Evolutionary conservation across 257 asterid genomes (phyloP).

Genomic region (Echites panduratus): DNA sequence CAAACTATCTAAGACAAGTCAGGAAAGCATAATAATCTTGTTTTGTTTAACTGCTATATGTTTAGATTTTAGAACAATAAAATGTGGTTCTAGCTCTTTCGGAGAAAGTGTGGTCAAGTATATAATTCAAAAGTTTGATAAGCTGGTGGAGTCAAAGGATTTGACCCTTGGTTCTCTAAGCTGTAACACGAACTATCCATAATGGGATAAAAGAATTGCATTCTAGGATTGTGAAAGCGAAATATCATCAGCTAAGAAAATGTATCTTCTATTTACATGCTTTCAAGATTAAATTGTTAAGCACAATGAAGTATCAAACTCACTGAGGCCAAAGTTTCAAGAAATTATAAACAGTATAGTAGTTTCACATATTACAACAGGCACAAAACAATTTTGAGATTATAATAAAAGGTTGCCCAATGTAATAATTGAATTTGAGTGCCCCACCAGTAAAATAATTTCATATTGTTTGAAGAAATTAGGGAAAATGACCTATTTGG

Average conservation of each 20-base stretch:
- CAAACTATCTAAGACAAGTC: neutral
- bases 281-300: neutral
- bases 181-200: neutral
- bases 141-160: neutral
- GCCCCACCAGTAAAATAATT: too few relatives aligned
- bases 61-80: neutral
- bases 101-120: neutral
- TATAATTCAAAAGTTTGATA: neutral
- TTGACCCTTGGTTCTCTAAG: neutral
- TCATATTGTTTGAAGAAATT: too few relatives aligned
- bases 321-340: neutral
- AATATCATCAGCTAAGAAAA: neutral
- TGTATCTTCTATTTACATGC: neutral
- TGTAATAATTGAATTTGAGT: too few relatives aligned
- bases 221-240: neutral
- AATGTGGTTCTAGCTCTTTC: neutral
- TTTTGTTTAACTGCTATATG: neutral
- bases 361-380: too few relatives aligned
- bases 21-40: neutral
- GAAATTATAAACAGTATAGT: neutral
- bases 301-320: neutral
- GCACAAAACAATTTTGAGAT: too few relatives aligned
- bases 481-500: too few relatives aligned
- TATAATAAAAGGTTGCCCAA: too few relatives aligned
- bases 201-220: neutral